Conservation (phyloP, 2,329 filamentous ascomycete genomes). For the Endothia cerciana region DNA sequence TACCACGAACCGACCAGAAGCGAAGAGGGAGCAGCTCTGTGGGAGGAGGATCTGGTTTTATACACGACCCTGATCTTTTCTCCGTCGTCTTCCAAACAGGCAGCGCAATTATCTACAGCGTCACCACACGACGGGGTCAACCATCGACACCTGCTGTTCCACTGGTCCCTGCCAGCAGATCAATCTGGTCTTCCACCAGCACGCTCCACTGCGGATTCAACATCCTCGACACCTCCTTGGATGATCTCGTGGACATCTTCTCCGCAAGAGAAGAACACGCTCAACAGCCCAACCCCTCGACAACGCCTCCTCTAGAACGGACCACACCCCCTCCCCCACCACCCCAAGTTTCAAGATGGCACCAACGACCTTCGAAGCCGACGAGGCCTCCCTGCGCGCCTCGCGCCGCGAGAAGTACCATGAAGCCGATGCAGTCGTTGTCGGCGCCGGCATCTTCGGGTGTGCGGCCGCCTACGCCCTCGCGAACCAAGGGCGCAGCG, state of each 20-base stretch:
- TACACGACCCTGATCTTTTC: not conserved
- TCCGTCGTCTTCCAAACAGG: not conserved
- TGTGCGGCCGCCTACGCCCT: constrained; percentile 84
- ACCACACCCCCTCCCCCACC: not conserved
- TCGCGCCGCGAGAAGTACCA: constrained; percentile 58
- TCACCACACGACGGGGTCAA: not conserved
- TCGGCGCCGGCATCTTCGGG: constrained; percentile 89
- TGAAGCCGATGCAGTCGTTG: constrained; percentile 82
- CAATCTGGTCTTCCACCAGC: not conserved
- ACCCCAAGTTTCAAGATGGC: too few species aligned
- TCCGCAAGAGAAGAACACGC: too few species aligned
- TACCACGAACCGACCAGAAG: not conserved
- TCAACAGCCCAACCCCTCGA: not conserved
- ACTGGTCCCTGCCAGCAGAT: not conserved
- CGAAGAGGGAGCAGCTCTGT: not conserved
- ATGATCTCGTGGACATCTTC: not conserved
- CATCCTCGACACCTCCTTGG: not conserved
- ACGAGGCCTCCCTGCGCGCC: constrained; percentile 42
- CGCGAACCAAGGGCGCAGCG: constrained; percentile 86
- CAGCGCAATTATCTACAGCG: not conserved
- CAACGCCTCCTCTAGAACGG: not conserved
- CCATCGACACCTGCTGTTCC: not conserved
- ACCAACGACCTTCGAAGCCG: constrained; percentile 41
- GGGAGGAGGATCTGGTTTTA: not conserved
- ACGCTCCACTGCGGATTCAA: not conserved